Evolutionary conservation across 805 yeast species (phyloP).

Genomic region (Candida golubevii): DNA sequence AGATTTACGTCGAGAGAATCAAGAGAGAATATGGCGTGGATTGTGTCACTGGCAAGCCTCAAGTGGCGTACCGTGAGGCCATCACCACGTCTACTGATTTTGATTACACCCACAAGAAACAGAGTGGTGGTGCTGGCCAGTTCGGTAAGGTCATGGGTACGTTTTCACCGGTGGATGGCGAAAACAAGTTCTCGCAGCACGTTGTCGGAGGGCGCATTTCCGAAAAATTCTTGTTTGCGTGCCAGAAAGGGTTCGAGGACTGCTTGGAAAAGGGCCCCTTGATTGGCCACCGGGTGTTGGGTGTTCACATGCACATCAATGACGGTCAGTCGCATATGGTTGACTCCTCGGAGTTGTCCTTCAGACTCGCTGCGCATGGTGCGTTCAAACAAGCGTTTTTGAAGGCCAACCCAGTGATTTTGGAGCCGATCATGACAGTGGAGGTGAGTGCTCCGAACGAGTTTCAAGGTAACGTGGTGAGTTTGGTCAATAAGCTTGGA

Average conservation of each 20-base stretch:
- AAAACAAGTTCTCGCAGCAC: slow-evolving; percentile 75
- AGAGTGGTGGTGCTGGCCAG: slow-evolving; percentile 99
- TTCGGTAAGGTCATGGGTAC: slow-evolving; percentile 93
- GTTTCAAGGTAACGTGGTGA: slow-evolving; percentile 91
- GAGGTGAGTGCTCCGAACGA: slow-evolving; percentile 92
- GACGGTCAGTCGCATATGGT: slow-evolving; percentile 98
- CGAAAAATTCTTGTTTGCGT: slow-evolving; percentile 89
- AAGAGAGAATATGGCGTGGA: slow-evolving; percentile 95
- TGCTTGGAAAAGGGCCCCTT: slow-evolving; percentile 94
- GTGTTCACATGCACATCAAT: slow-evolving; percentile 86
- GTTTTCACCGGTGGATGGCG: slow-evolving; percentile 58
- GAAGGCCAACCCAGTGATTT: slow-evolving; percentile 76
- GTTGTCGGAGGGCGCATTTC: slow-evolving; percentile 97
- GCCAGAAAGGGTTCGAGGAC: slow-evolving; percentile 94
- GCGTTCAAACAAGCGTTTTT: slow-evolving; percentile 92
- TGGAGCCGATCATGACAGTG: slow-evolving; percentile 96
- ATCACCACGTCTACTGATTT: slow-evolving; percentile 67
- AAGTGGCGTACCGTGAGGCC: slow-evolving; percentile 96
- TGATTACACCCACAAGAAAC: slow-evolving; percentile 95
- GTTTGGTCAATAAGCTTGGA: slow-evolving; percentile 83
- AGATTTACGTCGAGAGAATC: slow-evolving; percentile 97
- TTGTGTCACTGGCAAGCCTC: slow-evolving; percentile 94
- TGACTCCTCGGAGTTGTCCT: slow-evolving; percentile 93
- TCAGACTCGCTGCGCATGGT: slow-evolving; percentile 84
- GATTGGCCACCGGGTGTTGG: slow-evolving; percentile 89